Conservation (phyloP, 208 protist genomes). For the Acanthamoeba lenticulata region DNA sequence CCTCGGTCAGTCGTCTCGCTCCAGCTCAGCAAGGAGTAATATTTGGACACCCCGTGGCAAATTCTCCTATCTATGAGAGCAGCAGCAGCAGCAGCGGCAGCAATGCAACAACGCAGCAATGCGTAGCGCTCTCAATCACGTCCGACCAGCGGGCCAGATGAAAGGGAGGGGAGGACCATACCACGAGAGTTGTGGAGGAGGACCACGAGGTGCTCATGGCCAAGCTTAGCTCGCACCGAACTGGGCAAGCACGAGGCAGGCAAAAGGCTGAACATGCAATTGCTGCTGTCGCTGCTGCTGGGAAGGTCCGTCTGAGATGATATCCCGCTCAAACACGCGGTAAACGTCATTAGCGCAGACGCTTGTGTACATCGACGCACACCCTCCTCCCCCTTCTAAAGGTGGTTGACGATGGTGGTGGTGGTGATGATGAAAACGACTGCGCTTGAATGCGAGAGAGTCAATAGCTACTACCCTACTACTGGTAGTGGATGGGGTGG, state of each 20-base stretch:
- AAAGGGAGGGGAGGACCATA: background rate
- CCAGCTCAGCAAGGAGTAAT: constrained; percentile 36
- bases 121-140: background rate
- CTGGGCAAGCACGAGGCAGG: background rate
- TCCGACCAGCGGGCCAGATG: background rate
- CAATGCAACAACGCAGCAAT: background rate
- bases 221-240: background rate
- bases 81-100: background rate
- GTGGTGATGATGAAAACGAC: too few species aligned
- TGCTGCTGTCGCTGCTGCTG: too few species aligned
- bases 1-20: background rate
- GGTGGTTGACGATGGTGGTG: too few species aligned
- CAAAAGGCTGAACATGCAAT: background rate
- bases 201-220: background rate
- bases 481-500: too few species aligned
- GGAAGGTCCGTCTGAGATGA: too few species aligned
- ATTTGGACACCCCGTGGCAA: constrained; percentile 16
- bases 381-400: too few species aligned
- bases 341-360: too few species aligned
- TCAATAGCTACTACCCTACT: too few species aligned
- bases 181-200: background rate
- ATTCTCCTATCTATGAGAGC: background rate
- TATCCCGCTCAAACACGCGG: too few species aligned
- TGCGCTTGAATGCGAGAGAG: too few species aligned
- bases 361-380: too few species aligned